phyloP scores from a whole-genome alignment of 176 grass and related monocot genomes.

The Carex cristatella region DNA sequence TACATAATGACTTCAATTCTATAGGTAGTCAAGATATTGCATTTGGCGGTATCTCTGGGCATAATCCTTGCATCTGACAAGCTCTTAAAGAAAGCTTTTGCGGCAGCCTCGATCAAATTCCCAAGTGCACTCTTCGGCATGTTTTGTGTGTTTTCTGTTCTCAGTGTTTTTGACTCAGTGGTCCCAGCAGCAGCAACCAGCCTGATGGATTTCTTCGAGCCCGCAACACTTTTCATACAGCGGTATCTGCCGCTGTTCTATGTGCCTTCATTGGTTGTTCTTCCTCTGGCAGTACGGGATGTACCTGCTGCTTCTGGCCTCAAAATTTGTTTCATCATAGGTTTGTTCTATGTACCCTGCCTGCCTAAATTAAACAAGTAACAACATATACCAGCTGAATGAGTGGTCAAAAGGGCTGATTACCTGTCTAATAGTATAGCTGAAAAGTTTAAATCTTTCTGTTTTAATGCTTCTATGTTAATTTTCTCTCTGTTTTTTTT shows the following conservation, averaged over 20 bases:
- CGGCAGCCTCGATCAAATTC: constrained; percentile 76
- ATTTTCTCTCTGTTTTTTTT: background rate
- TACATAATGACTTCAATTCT: background rate
- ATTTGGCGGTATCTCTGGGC: constrained; percentile 58
- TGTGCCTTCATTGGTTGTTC: constrained; percentile 78
- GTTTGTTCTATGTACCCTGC: constrained; percentile 27
- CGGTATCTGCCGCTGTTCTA: constrained; percentile 88
- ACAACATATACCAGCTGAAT: background rate
- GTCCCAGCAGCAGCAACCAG: constrained; percentile 55
- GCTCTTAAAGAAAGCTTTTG: constrained; percentile 61
- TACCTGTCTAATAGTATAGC: background rate
- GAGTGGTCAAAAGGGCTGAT: background rate
- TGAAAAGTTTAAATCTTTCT: background rate
- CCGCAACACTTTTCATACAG: constrained; percentile 78
- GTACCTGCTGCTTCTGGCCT: constrained; percentile 63
- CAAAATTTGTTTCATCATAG: constrained; percentile 69
- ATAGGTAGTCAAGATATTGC: constrained; percentile 41
- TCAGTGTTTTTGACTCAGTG: constrained; percentile 43
- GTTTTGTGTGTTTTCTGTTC: constrained; percentile 80
- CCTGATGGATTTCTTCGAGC: constrained; percentile 67
- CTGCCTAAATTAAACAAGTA: background rate
- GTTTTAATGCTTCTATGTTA: background rate
- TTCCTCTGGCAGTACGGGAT: constrained; percentile 64
- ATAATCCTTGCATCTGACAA: constrained; percentile 56
- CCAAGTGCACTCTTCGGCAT: constrained; percentile 81